Percentiles rank a stretch among this genome's conserved stretches.
Conservation (phyloP, 164 flowering plant species). For the Liriodendron chinense region DNA sequence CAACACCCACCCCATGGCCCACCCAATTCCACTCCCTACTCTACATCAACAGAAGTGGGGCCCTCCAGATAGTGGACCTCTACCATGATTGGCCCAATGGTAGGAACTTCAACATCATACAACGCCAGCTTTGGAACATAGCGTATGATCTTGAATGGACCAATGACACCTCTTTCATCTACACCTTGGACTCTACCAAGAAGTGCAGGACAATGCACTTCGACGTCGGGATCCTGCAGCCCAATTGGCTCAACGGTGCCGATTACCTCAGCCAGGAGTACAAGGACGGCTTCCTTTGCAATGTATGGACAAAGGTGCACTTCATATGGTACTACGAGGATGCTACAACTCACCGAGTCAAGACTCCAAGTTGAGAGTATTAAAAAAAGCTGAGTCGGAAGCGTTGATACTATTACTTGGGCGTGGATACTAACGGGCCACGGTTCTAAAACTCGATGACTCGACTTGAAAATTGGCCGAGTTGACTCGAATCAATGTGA, state of each 20-base stretch:
- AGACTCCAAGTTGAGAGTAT: too few species aligned
- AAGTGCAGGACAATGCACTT: constrained; percentile 21
- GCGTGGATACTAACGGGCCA: too few species aligned
- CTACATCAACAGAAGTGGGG: constrained; percentile 37
- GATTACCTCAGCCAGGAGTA: constrained; percentile 25
- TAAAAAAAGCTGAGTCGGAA: too few species aligned
- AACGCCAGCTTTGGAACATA: constrained; percentile 22
- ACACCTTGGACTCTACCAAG: constrained; percentile 23
- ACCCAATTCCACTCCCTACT: constrained; percentile 78
- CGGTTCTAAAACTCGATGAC: too few species aligned
- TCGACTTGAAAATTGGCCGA: too few species aligned
- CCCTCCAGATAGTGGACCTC: too few species aligned
- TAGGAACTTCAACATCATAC: too few species aligned
- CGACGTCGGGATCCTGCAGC: constrained; percentile 38
- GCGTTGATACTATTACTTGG: too few species aligned
- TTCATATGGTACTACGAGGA: constrained; percentile 48
- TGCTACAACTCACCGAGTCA: too few species aligned
- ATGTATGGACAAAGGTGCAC: constrained; percentile 47
- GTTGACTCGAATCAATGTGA: too few species aligned
- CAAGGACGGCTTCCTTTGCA: constrained; percentile 38
- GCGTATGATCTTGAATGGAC: constrained; percentile 43
- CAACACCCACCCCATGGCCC: constrained; percentile 26
- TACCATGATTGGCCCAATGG: too few species aligned
- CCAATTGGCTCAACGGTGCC: constrained; percentile 30
- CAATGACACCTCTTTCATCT: constrained; percentile 39